A percentile compares a stretch with the other conserved stretches of the same genome.
Evolutionary conservation across 495 filamentous ascomycete species (phyloP).

Genomic region (Penicillium steckii): DNA sequence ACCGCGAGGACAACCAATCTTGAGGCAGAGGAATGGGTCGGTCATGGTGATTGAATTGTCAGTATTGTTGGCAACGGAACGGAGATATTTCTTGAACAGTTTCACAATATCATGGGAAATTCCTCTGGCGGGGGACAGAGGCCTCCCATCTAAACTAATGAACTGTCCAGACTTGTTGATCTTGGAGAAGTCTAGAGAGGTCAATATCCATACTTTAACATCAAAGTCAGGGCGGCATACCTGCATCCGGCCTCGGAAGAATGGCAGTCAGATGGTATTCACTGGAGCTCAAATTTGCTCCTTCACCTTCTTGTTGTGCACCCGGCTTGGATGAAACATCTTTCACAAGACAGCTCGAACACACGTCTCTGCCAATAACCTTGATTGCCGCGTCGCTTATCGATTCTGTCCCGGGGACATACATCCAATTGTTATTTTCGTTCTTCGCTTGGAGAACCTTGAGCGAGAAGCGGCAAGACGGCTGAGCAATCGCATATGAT

Average conservation of each 20-base stretch:
- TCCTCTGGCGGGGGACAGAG: slow-evolving; percentile 62
- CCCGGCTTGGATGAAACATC: slow-evolving; percentile 20
- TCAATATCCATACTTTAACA: slow-evolving; percentile 7
- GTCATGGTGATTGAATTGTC: slow-evolving; percentile 25
- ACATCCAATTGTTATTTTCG: slow-evolving; percentile 66
- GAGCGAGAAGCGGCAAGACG: slow-evolving; percentile 60
- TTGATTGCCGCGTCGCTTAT: slow-evolving; percentile 68
- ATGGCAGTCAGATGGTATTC: slow-evolving; percentile 55
- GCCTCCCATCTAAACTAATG: slow-evolving; percentile 76
- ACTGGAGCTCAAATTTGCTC: slow-evolving; percentile 1
- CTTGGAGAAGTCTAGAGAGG: slow-evolving; percentile 45
- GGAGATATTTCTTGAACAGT: slow-evolving; percentile 58
- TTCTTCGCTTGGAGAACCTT: slow-evolving; percentile 64
- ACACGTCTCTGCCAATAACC: slow-evolving; percentile 64
- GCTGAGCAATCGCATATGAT: slow-evolving; percentile 73
- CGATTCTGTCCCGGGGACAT: slow-evolving; percentile 58
- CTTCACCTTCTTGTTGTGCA: slow-evolving; percentile 2
- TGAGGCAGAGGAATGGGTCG: slow-evolving; percentile 72
- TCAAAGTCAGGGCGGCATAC: slow-evolving; percentile 18
- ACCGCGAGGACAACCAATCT: slow-evolving; percentile 65
- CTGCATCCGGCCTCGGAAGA: slow-evolving; percentile 52
- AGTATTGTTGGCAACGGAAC: slow-evolving; percentile 30
- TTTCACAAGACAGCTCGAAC: slow-evolving; percentile 51
- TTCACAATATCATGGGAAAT: slow-evolving; percentile 64
- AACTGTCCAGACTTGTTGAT: slow-evolving; percentile 59